These are phyloP conservation scores for Aspergillus mulundensis DNA, from an alignment of 495 filamentous ascomycete genomes.

Conservation along the genomic window DNA sequence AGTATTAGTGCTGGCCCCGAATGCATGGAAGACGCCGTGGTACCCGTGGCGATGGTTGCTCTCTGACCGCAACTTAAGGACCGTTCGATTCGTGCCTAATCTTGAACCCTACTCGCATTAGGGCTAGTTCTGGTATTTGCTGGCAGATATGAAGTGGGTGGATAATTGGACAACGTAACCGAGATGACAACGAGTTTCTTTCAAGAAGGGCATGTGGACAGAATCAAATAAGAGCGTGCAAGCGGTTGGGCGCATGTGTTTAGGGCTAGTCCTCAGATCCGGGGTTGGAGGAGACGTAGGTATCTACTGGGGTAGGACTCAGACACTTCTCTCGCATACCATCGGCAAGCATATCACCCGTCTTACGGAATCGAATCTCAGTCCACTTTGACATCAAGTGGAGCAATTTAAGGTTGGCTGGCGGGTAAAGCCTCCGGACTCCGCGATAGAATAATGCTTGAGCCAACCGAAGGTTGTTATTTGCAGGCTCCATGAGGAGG, in stretches of 20 bases:
- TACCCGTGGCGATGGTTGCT: not conserved
- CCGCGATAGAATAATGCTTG: not conserved
- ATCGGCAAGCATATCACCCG: too few species aligned
- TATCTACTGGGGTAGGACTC: too few species aligned
- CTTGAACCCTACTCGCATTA: not conserved
- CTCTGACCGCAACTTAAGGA: constrained; percentile 2
- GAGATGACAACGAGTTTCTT: not conserved
- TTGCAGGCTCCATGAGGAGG: too few species aligned
- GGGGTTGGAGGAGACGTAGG: too few species aligned
- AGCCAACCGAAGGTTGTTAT: not conserved
- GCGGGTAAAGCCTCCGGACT: not conserved
- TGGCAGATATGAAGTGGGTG: not conserved
- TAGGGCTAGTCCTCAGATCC: not conserved
- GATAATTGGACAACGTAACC: not conserved
- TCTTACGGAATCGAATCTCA: not conserved
- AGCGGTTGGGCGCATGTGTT: not conserved
- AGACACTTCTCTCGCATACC: not conserved
- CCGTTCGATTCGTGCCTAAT: not conserved
- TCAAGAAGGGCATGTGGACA: not conserved
- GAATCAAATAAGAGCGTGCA: not conserved
- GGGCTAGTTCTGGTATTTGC: not conserved
- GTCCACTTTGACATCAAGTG: too few species aligned
- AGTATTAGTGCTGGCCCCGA: not conserved
- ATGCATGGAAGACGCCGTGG: not conserved
- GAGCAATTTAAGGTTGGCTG: too few species aligned